Evolutionary conservation across 805 yeast species (phyloP), one percentile per base, ranked within the genome.

Genomic region (Pichia californica): DNA sequence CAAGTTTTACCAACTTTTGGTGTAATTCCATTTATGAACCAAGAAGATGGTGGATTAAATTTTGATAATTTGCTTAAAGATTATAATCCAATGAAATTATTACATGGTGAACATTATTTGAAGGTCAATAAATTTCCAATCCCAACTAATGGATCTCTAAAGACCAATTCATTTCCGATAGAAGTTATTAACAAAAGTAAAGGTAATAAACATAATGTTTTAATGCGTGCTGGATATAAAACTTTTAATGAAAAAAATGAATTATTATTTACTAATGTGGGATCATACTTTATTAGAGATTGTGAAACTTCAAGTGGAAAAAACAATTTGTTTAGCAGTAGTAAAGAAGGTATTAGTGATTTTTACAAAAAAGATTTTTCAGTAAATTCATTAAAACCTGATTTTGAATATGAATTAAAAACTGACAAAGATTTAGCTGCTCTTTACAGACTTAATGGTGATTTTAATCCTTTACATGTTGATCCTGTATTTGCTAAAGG

Each of bases 71-170:
- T 81, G 35, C 79, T 91, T 53, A 83, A 80, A 46, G 80, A 86
- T 67, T 91, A 87, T 73, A 86, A 87, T 66, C 95, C 93, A 48
- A 82, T 88, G 78, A 73, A 83, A 65, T 73, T 91, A 58, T 74
- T 91, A 53, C 98, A 91, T 62, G 99, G 98, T 47, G 99, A 91
- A 68, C 97, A 91, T 63, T 91, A 84, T 65, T 70, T 89, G 54
- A 88, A 79, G 64, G 63, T 91, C 50, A 72, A 73, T 51, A 76
- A 81, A 62, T 80, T 75, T 70, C 93, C 95, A 45, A 71, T 91
- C 45, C 94, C 96, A 49, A 76, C 84, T 1, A 71, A 74, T 49
- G 95, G 81, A 3, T 60, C 66, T 2, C 63, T 88, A 35, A 71
- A 65, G 43, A 84, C 95, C 7, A 71, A 72, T 35, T 74, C 77